Evolutionary conservation across 2,329 filamentous ascomycete genomes (phyloP).

Genomic region (Penicillium vulpinum): DNA sequence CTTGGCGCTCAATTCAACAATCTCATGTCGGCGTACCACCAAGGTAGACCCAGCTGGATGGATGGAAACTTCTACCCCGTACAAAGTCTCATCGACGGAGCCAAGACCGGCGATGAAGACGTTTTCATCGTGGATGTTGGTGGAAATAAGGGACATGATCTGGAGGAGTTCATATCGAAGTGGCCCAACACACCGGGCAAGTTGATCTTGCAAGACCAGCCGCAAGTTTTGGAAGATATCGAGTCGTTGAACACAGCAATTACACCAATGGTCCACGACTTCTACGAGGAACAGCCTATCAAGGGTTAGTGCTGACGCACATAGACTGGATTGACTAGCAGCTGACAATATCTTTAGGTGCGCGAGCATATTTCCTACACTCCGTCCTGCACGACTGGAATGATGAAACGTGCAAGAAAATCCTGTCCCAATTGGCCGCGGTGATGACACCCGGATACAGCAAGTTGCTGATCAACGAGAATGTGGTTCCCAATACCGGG

Average conservation of each 20-base stretch:
- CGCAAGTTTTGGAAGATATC: conserved; percentile 7
- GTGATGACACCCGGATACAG: conserved; percentile 40
- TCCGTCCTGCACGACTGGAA: conserved; percentile 29
- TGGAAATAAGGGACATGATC: conserved; percentile 14
- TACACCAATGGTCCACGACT: conserved; percentile 23
- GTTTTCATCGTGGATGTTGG: conserved; percentile 14
- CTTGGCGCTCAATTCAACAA: conserved; percentile 14
- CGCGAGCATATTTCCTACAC: conserved; percentile 27
- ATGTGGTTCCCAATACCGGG: conserved; percentile 40
- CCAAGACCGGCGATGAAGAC: conserved; percentile 2
- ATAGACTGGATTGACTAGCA: not conserved
- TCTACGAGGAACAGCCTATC: conserved; percentile 32
- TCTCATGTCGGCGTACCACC: conserved; percentile 14
- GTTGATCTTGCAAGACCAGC: conserved; percentile 15
- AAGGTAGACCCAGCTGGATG: conserved; percentile 14
- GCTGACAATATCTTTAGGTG: not conserved
- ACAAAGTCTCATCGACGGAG: not conserved
- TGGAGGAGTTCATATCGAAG: conserved; percentile 7
- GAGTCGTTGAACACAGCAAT: not conserved
- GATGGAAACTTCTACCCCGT: conserved; percentile 5
- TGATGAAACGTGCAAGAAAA: conserved; percentile 21
- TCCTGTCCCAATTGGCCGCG: conserved; percentile 27
- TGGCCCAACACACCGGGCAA: conserved; percentile 8
- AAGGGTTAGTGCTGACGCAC: conserved; percentile 20
- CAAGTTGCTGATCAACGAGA: conserved; percentile 47